Percentiles rank a stretch among this genome's conserved stretches.
Evolutionary conservation across 805 yeast genomes (phyloP).

Genomic region (Lipomyces kockii): DNA sequence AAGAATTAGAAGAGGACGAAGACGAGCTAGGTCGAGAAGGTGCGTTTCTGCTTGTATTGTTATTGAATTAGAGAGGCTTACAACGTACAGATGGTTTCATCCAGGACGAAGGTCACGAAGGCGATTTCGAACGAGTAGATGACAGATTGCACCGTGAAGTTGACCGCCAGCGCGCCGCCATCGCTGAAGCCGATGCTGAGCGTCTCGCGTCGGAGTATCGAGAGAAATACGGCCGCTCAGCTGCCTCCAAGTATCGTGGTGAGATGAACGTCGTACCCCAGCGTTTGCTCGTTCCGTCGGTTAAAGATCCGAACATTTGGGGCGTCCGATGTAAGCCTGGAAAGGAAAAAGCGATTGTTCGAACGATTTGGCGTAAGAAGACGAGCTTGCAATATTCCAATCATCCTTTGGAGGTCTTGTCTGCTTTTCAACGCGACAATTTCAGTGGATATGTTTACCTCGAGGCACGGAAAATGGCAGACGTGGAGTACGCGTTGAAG

Average conservation of each 20-base stretch:
- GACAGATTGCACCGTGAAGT: constrained; percentile 89
- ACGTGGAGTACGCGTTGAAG: constrained; percentile 82
- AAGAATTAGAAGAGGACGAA: constrained; percentile 89
- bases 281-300: constrained; percentile 89
- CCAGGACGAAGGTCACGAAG: constrained; percentile 63
- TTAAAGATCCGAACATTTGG: constrained; percentile 95
- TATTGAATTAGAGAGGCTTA: background rate
- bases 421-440: constrained; percentile 92
- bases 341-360: constrained; percentile 86
- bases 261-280: constrained; percentile 88
- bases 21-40: constrained; percentile 88
- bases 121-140: constrained; percentile 54
- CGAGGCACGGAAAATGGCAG: constrained; percentile 92
- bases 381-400: constrained; percentile 73
- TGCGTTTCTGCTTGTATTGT: background rate
- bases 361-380: constrained; percentile 82
- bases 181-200: constrained; percentile 94
- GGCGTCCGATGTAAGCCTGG: constrained; percentile 94
- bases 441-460: constrained; percentile 90
- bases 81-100: constrained; percentile 55
- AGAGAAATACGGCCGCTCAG: constrained; percentile 87
- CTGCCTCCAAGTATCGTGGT: constrained; percentile 81
- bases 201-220: constrained; percentile 87
- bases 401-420: constrained; percentile 79
- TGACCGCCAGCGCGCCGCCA: constrained; percentile 83